Evolutionary conservation across 768 basidiomycete genomes (phyloP), one percentile per base, ranked within the genome.

Genomic region (Suillus plorans): DNA sequence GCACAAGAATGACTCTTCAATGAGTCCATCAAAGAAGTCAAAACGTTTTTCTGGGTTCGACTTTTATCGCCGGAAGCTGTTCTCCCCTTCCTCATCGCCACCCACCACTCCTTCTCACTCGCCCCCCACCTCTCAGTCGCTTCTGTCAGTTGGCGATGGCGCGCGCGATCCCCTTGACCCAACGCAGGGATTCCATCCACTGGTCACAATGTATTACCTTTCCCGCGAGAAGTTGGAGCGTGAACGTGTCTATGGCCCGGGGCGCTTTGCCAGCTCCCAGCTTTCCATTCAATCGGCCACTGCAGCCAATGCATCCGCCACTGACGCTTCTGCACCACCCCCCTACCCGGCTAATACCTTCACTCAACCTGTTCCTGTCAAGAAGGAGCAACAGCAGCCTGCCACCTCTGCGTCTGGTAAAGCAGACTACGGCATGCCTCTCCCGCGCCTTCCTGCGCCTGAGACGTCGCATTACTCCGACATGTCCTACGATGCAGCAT

Each of bases 41-140:
- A 92, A 89, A 73, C 85, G 97, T n/a, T 98, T 98, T 75, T 95
- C 92, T 14, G 97, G 90, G 3, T 92, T 99, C 72, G 96, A 97
- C 72, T 97, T 95, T 71, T 97, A 96, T 72, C 86, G 92, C 45
- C 86, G 90, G 71, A 98, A 96, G 77, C 77, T 99, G 55, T 95
- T 95, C 77, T 83, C 86, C 4, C 81, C 84, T 0, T 71, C 73
- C 2, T 77, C 82, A 28, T 82, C 83, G 1, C 84, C 83, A 13
- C 82, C 82, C 2, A 65, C 69, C 18, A 85, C 88, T 0, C 87
- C 89, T 1, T 80, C 84, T 41, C 80, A 83, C 67, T 89, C 89
- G 14, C 86, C 87, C 8, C 85, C 86, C 20, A 80, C 79, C 60
- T 90, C 87, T 4, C 85, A 84, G 67, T 83, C 84, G 1, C 83